Conservation (phyloP, 495 filamentous ascomycete genomes). For the Trichoderma virens region DNA sequence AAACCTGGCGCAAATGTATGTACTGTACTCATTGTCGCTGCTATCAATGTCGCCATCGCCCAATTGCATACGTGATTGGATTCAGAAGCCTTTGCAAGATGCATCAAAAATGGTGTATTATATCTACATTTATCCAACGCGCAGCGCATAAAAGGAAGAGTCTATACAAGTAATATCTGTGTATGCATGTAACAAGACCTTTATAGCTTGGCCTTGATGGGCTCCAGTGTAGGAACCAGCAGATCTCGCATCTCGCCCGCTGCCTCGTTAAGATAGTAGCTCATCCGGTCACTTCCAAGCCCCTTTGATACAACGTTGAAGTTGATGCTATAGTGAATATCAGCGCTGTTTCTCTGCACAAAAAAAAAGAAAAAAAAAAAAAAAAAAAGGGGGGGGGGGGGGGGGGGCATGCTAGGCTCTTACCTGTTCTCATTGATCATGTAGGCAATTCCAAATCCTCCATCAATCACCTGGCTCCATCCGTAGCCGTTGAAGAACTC, state of each 20-base stretch:
- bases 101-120: too few relatives aligned
- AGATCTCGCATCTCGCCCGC: conserved; percentile 85
- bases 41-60: too few relatives aligned
- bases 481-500: conserved; percentile 99
- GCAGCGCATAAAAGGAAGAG: neutral
- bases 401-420: conserved; percentile 26
- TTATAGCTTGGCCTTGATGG: conserved; percentile 86
- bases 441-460: conserved; percentile 94
- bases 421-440: conserved; percentile 97
- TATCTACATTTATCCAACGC: neutral
- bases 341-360: conserved; percentile 8
- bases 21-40: too few relatives aligned
- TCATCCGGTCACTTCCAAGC: conserved; percentile 85
- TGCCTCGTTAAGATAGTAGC: conserved; percentile 88
- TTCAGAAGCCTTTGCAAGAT: too few relatives aligned
- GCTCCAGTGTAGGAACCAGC: conserved; percentile 71
- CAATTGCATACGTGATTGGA: too few relatives aligned
- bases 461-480: conserved; percentile 97
- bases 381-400: neutral
- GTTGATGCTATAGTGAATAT: conserved; percentile 57
- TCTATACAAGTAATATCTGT: neutral
- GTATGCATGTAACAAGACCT: neutral
- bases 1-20: too few relatives aligned
- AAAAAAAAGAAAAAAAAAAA: conserved; percentile 13
- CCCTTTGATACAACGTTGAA: conserved; percentile 98